phyloP scores from a whole-genome alignment of 2,329 filamentous ascomycete species.

The Cladosporium cucumerinum region DNA sequence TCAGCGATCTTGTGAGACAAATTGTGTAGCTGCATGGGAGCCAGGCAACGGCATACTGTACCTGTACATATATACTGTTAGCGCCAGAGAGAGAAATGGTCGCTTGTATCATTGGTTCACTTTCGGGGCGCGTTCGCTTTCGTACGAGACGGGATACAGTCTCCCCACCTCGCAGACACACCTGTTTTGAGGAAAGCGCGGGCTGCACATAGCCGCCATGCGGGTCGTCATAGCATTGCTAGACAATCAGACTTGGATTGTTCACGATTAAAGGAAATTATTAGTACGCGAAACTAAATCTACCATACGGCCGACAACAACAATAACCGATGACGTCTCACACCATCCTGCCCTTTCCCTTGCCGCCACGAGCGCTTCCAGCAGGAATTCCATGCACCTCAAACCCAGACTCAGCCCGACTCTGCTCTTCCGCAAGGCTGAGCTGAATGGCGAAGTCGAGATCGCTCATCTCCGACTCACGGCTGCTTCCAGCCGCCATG shows the following conservation, averaged over 20 bases:
- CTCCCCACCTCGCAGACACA: background rate
- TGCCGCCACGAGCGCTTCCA: background rate
- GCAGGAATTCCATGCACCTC: background rate
- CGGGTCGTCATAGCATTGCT: background rate
- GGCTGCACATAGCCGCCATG: background rate
- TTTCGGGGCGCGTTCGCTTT: background rate
- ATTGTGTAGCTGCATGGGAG: background rate
- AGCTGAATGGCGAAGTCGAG: conserved; percentile 61
- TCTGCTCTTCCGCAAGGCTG: conserved; percentile 59
- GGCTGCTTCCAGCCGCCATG: conserved; percentile 39
- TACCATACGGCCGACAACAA: background rate
- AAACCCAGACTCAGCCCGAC: conserved; percentile 32
- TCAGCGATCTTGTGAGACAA: background rate
- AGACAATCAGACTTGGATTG: background rate
- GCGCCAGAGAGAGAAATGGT: background rate
- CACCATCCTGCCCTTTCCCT: conserved; percentile 18
- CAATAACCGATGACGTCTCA: background rate
- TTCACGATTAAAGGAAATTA: background rate
- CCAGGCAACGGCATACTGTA: background rate
- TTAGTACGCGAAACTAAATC: background rate
- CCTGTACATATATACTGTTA: background rate
- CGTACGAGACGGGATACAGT: background rate
- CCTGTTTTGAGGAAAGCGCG: background rate
- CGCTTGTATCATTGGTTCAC: background rate
- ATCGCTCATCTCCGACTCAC: conserved; percentile 51